A percentile compares a stretch with the other conserved stretches of the same genome.
Conservation (phyloP, 2,329 filamentous ascomycete genomes). For the Penicillium expansum region DNA sequence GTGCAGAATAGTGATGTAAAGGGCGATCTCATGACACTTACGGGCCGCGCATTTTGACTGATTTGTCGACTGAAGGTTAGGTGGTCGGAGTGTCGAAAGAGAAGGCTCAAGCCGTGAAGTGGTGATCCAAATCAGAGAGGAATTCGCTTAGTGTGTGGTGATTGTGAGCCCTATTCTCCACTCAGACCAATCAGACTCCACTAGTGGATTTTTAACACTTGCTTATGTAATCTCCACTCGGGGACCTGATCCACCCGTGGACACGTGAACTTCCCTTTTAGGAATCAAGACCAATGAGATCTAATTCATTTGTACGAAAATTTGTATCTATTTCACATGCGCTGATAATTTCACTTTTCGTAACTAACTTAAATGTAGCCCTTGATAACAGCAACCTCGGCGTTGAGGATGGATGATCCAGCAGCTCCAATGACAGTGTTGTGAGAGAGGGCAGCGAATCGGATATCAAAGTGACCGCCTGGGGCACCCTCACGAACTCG, state of each 20-base stretch:
- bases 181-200: slow-evolving; percentile 28
- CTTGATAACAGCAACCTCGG: slow-evolving; percentile 87
- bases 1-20: slow-evolving; percentile 1
- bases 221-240: slow-evolving; percentile 1
- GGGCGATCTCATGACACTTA: slow-evolving; percentile 43
- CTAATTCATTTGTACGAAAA: slow-evolving; percentile 4
- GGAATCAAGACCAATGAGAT: slow-evolving; percentile 1
- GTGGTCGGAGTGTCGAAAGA: slow-evolving; percentile 37
- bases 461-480: slow-evolving; percentile 86
- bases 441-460: slow-evolving; percentile 91
- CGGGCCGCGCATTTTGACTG: slow-evolving; percentile 57
- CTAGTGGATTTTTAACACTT: neutral
- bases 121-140: slow-evolving; percentile 18
- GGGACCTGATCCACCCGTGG: neutral
- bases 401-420: slow-evolving; percentile 93
- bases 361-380: slow-evolving; percentile 62
- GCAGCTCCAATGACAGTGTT: slow-evolving; percentile 92
- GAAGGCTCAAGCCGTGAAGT: slow-evolving; percentile 15
- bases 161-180: slow-evolving; percentile 31
- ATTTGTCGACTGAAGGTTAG: slow-evolving; percentile 40
- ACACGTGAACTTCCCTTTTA: slow-evolving; percentile 4
- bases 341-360: slow-evolving; percentile 21
- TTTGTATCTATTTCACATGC: slow-evolving; percentile 16
- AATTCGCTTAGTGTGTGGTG: slow-evolving; percentile 35
- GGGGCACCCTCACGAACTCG: slow-evolving; percentile 76